Evolutionary conservation across 2,329 filamentous ascomycete species (phyloP).

Genomic region (Pseudogymnoascus sp.): DNA sequence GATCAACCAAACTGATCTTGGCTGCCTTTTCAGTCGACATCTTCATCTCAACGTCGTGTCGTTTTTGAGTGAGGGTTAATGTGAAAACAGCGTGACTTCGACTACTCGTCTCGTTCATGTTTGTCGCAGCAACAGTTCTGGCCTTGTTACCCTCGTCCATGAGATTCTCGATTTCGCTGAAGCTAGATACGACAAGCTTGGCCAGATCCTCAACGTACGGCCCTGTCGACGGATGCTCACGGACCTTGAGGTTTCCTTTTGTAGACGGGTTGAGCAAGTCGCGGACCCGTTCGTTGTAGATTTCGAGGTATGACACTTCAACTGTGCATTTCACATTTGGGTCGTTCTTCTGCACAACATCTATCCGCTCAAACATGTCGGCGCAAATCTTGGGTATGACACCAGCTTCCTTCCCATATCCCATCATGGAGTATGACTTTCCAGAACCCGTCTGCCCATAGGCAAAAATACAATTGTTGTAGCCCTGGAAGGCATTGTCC

Average conservation of each 20-base stretch:
- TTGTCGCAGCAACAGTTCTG: conserved; percentile 92
- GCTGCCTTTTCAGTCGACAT: conserved; percentile 98
- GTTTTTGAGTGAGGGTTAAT: conserved; percentile 88
- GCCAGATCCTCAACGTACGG: conserved; percentile 97
- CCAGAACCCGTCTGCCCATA: conserved; percentile 98
- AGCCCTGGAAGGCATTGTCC: conserved; percentile 96
- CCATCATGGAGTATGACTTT: conserved; percentile 99
- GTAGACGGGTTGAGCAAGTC: conserved; percentile 92
- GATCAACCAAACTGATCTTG: conserved; percentile 94
- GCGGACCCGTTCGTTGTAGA: conserved; percentile 96
- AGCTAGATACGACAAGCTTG: conserved; percentile 87
- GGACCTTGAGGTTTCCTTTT: conserved; percentile 92
- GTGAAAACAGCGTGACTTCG: conserved; percentile 98
- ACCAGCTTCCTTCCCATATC: conserved; percentile 89
- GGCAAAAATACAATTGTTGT: conserved; percentile 99
- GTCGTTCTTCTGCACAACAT: conserved; percentile 55
- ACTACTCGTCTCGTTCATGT: conserved; percentile 99
- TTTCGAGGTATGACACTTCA: conserved; percentile 97
- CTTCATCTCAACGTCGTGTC: conserved; percentile 81
- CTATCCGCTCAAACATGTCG: conserved; percentile 91
- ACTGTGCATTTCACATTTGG: conserved; percentile 80
- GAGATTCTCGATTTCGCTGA: conserved; percentile 89
- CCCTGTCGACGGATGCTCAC: conserved; percentile 94
- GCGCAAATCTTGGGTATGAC: conserved; percentile 97
- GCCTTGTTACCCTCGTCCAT: conserved; percentile 99